Evolutionary conservation across 2,329 filamentous ascomycete genomes (phyloP).

Genomic region (Ophiostoma triangulosporum): DNA sequence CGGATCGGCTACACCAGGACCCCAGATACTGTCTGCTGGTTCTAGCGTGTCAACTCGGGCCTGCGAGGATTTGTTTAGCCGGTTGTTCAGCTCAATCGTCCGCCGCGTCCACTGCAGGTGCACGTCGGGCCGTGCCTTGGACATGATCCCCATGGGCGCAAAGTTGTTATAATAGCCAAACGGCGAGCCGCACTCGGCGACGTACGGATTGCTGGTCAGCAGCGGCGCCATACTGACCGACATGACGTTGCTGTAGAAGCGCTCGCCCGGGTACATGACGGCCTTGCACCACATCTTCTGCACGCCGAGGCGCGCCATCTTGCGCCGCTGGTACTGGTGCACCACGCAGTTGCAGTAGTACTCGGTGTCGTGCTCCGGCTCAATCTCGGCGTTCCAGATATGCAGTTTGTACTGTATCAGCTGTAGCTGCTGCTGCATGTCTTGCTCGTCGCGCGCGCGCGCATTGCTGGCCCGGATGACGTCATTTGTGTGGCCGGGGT

Average conservation of each 20-base stretch:
- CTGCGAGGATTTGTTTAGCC: conserved; percentile 8
- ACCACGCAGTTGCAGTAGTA: conserved; percentile 26
- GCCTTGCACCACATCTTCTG: conserved; percentile 30
- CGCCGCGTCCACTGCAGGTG: conserved; percentile 3
- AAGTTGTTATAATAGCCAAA: neutral
- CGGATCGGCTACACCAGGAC: neutral
- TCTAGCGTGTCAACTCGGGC: conserved; percentile 5
- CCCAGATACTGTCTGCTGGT: conserved; percentile 9
- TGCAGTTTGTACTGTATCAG: conserved; percentile 24
- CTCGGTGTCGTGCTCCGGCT: conserved; percentile 31
- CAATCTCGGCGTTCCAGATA: conserved; percentile 33
- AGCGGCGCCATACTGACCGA: conserved; percentile 11
- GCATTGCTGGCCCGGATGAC: conserved; percentile 2
- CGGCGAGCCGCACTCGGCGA: neutral
- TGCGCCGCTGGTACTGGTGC: conserved; percentile 25
- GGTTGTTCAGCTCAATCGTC: conserved; percentile 5
- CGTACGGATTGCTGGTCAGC: conserved; percentile 3
- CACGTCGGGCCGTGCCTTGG: neutral
- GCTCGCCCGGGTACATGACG: conserved; percentile 31
- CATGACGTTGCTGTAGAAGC: conserved; percentile 14
- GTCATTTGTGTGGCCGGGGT: conserved; percentile 2
- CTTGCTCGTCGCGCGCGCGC: conserved; percentile 18
- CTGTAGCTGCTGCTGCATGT: conserved; percentile 29
- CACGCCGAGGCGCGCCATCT: conserved; percentile 23
- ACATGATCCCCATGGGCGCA: neutral